Evolutionary conservation across 441 rosid species (phyloP), one percentile per base, ranked within the genome.

Genomic region (Adansonia madagascariensis): DNA sequence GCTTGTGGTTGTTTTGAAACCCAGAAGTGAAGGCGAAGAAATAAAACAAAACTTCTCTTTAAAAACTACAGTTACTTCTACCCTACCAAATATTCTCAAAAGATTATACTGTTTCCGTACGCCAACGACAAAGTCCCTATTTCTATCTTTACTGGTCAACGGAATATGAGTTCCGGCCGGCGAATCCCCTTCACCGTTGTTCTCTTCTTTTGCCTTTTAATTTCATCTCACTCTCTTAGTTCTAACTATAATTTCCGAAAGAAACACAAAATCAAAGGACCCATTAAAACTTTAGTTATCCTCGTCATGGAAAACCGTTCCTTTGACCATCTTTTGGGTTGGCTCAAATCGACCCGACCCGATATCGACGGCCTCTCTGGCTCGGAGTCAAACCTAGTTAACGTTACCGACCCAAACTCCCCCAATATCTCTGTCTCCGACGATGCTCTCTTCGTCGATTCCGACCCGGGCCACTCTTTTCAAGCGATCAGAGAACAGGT

Each of bases 231-330:
- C 6, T 87, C 96, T 12, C 80, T 83, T 27, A 80, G 84, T 31
- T 80, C 81, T 43, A 75, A 75, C 27, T 71, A 81, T 1, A 75
- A 61, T 27, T 77, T 79, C 6, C 84, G 60, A 24, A 83, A 78
- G 72, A 56, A 73, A 53, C 89, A 84, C 77, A 86, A 75, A 75
- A 85, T 92, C 89, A 62, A 91, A 77, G 97, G 98, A 15, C 98
- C 97, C 60, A 91, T 95, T 79, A 95, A 93, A 83, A 95, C 99
- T 82, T 41, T 93, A 27, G 98, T 95, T 47, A 86, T 95, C 49
- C 49, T 95, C 11, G 94, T 95, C n/a, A 95, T 95, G 98, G 99
- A 95, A 85, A 95, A 95, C 79, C 98, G 99, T 77, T 95, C 99
- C 70, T 95, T 95, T 77, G 99, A 95, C 81, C 99, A 95, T 80